Base-by-base conservation (phyloP, 73 alveolate genomes). In the Paramecium biaurelia region DNA sequence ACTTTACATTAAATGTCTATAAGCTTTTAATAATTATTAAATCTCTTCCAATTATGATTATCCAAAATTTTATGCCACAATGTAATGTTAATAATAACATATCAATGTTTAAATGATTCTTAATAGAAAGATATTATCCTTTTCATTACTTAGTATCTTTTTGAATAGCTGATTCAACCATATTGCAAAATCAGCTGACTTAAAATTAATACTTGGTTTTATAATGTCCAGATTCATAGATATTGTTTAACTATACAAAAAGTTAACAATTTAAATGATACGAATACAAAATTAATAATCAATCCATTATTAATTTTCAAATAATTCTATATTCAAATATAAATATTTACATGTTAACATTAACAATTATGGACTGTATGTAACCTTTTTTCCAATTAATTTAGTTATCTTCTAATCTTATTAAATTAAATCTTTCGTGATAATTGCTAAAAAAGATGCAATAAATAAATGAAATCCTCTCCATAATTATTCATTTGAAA, bases 21-120 rank as follows among this genome's bases (percentile, higher is more conserved):
- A 79, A 0, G 47, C 70, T 79, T 79, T 79, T 14, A 79, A 79
- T 79, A 79, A 47, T 41, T 47, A 11, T 26, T 37, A 15, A n/a
- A 45, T 37, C 30, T 79, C 90, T 43, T 79, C 90, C 20, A 79
- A 34, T 26, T 79, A 24, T 79, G 28, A 58, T 79, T 79, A 79
- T 23, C 74, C 56, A 20, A 79, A 43, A 18, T 41, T 21, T 11
- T 43, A 30, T 18, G 56, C 74, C 9, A 79, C 74, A 0, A 79
- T 43, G 18, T 79, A 79, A 79, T 79, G 74, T 9, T 32, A 28
- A 47, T 79, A 79, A 21, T 79, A 79, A 14, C 35, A 41, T 38
- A 79, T 34, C 11, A 79, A 23, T 6, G 90, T 79, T 18, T 41
- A 79, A 38, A 79, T 26, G 2, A 79, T 45, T 79, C 74, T 79